Conservation (phyloP, 202 grass and related monocot genomes). For the Bolboschoenoplectus hybrid region DNA sequence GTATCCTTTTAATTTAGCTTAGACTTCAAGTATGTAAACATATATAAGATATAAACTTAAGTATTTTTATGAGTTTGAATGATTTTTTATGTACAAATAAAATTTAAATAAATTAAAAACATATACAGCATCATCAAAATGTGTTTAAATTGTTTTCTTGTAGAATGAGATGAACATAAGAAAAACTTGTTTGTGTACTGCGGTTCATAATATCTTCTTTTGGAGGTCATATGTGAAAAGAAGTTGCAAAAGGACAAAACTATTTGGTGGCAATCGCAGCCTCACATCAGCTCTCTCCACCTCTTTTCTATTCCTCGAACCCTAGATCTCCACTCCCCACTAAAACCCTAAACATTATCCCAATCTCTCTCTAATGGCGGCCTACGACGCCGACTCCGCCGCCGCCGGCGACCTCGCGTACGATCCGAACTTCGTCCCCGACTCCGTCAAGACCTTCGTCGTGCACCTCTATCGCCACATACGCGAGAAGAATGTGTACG, state of each 20-base stretch:
- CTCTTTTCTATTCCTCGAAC: not conserved
- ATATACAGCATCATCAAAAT: too few relatives aligned
- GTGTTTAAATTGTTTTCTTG: too few relatives aligned
- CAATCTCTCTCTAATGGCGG: constrained; percentile 26
- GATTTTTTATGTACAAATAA: too few relatives aligned
- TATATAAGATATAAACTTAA: too few relatives aligned
- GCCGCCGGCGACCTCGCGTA: constrained; percentile 50
- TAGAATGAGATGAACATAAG: not conserved
- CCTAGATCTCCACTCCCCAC: constrained; percentile 24
- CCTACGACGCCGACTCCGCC: constrained; percentile 32
- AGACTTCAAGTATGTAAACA: too few relatives aligned
- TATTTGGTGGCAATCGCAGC: constrained; percentile 21
- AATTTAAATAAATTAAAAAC: too few relatives aligned
- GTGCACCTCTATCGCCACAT: constrained; percentile 98
- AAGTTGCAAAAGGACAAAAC: not conserved
- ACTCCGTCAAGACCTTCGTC: constrained; percentile 96
- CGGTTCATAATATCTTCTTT: not conserved
- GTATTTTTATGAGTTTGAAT: too few relatives aligned
- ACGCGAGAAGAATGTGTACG: constrained; percentile 97
- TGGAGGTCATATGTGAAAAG: not conserved
- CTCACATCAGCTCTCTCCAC: constrained; percentile 25
- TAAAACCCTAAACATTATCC: constrained; percentile 36
- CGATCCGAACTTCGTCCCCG: constrained; percentile 91
- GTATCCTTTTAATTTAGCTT: too few relatives aligned
- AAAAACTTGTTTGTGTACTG: not conserved